Evolutionary conservation across 2,329 filamentous ascomycete species (phyloP), one percentile per base, ranked within the genome.

Genomic region (Alternaria sp.): DNA sequence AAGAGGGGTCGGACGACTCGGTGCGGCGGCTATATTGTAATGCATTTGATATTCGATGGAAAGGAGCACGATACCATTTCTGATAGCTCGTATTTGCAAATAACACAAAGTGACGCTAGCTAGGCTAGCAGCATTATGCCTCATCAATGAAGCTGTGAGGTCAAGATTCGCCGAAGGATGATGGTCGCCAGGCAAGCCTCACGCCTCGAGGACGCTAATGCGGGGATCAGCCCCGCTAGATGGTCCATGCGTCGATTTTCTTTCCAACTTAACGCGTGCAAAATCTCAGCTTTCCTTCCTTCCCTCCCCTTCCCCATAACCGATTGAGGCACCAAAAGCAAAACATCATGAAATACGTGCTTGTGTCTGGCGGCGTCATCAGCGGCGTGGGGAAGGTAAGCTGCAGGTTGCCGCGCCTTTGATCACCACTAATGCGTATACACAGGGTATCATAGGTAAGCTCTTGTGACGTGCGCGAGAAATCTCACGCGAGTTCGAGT

Each of bases 341-440:
- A 51, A 76, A 43, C 56, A 88, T 82, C 74, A 93, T 93, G 90
- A 92, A 92, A 83, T 92, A 92, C 84, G 89, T 93, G 80, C 84
- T 93, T 68, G 90, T 93, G 69, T 91, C 89, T 70, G 91, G 91
- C 85, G 91, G 90, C 64, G 75, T 78, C 56, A 78, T 77, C 65
- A 76, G 74, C 70, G 75, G 75, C 67, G 75, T 78, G 73, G 75
- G 75, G 74, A 78, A 78, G 75, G 75, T 91, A 80, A 81, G 83
- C 78, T 38, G 62, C 57, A 52, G 52, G 54, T 52, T 41, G 57
- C 32, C 30, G 62, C 54, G 48, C 56, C 56, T 61, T 62, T 64
- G 54, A 63, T 56, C 38, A 51, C 59, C 39, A 74, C 73, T 74
- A 70, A 73, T 65, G 34, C 39, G 54, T 60, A 62, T 54, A 61